Evolutionary conservation across 352 stramenopile species (phyloP).

Genomic region (Albugo laibachii): DNA sequence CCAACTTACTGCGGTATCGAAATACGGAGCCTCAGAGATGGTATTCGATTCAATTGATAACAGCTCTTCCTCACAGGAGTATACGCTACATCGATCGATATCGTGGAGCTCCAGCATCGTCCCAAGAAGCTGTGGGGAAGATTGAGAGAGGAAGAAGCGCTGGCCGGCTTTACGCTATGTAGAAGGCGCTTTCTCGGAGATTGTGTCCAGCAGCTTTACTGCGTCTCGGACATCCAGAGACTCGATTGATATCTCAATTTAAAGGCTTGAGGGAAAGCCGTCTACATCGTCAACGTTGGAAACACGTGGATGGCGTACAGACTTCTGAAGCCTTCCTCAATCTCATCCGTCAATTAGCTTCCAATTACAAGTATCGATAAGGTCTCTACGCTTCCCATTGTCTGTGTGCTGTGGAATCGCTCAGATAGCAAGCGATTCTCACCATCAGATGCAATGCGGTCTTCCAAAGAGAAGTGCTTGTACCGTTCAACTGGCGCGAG

Average conservation of each 20-base stretch:
- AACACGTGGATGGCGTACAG: too few relatives aligned
- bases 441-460: constrained; percentile 52
- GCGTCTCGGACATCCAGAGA: constrained; percentile 3
- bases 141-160: constrained; percentile 45
- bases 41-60: constrained; percentile 12
- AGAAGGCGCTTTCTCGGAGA: constrained; percentile 43
- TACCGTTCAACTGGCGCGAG: constrained; percentile 28
- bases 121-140: constrained; percentile 59
- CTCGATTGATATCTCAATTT: too few relatives aligned
- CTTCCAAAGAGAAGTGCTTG: constrained; percentile 30
- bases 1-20: too few relatives aligned
- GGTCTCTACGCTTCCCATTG: constrained; percentile 14
- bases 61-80: constrained; percentile 36
- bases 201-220: constrained; percentile 68
- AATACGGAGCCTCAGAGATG: too few relatives aligned
- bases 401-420: constrained; percentile 36
- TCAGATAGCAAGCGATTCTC: constrained; percentile 64
- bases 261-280: too few relatives aligned
- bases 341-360: too few relatives aligned
- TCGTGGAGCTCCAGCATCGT: constrained; percentile 65
- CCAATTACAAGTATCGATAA: too few relatives aligned
- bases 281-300: too few relatives aligned
- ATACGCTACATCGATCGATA: constrained; percentile 24
- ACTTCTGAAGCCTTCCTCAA: too few relatives aligned
- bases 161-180: constrained; percentile 30